phyloP scores from a whole-genome alignment of 139 green algal species.

The Microglena sp. region DNA sequence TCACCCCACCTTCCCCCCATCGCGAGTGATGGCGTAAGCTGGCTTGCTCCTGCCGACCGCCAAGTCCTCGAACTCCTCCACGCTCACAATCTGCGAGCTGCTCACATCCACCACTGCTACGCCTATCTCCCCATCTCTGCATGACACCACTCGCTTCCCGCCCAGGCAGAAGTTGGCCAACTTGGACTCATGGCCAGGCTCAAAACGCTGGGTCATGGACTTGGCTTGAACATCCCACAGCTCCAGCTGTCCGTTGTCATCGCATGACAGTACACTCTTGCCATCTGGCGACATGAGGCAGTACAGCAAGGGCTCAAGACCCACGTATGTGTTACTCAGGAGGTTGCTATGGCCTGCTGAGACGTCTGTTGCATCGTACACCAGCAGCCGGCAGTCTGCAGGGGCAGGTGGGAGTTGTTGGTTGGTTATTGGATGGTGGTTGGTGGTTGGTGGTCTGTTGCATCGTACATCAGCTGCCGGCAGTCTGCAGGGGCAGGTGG shows the following conservation, averaged over 20 bases:
- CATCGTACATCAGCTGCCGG: not conserved
- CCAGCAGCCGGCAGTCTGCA: constrained; percentile 13
- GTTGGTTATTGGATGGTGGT: no score
- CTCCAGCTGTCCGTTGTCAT: constrained; percentile 37
- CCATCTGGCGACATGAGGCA: constrained; percentile 15
- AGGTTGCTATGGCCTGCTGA: constrained; percentile 1
- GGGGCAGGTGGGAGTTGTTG: not conserved
- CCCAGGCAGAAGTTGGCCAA: constrained; percentile 14
- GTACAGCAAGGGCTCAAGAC: constrained; percentile 24
- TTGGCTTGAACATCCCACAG: constrained; percentile 20
- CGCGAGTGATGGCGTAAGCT: no score
- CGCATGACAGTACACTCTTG: constrained; percentile 17
- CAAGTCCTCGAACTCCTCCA: no score
- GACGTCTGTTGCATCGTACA: constrained; percentile 7
- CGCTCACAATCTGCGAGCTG: no score
- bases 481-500: not conserved
- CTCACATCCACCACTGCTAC: constrained; percentile 9
- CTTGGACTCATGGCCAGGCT: constrained; percentile 13
- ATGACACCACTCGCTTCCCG: constrained; percentile 18
- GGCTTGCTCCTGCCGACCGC: no score
- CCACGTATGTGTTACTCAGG: constrained; percentile 18
- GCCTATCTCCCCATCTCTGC: constrained; percentile 19
- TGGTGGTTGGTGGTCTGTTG: no score
- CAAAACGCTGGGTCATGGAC: constrained; percentile 17
- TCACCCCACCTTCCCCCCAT: no score